These are phyloP conservation scores for Chimonanthus salicifolius DNA, from an alignment of 164 flowering plant genomes.

Conservation along the genomic window DNA sequence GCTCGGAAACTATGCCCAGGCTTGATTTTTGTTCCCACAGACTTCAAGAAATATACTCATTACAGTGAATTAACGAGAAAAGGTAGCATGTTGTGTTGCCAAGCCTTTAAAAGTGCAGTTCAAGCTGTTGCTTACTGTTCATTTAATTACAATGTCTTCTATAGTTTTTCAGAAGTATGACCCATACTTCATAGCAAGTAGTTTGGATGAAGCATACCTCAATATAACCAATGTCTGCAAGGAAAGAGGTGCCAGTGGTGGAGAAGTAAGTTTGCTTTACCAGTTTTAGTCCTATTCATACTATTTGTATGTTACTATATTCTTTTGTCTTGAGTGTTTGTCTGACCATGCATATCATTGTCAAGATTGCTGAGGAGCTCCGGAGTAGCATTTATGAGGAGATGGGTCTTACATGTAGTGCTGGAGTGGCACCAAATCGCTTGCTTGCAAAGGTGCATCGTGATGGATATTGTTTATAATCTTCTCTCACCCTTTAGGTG, in stretches of 20 bases:
- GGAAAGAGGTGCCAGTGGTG: slow-evolving; percentile 49
- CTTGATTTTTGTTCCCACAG: slow-evolving; percentile 72
- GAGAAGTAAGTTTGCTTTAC: slow-evolving; percentile 50
- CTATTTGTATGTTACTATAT: too few relatives aligned
- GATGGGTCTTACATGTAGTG: slow-evolving; percentile 97
- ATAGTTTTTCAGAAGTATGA: slow-evolving; percentile 80
- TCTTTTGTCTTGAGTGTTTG: background rate
- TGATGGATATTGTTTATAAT: background rate
- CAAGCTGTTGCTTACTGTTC: background rate
- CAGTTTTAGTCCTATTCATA: background rate
- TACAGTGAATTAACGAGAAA: slow-evolving; percentile 83
- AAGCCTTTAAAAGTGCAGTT: background rate
- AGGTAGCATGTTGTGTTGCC: slow-evolving; percentile 38
- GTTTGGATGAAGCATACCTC: slow-evolving; percentile 98
- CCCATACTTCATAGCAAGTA: slow-evolving; percentile 73
- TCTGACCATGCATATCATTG: background rate
- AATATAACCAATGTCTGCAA: slow-evolving; percentile 78
- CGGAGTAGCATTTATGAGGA: slow-evolving; percentile 50
- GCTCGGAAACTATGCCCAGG: slow-evolving; percentile 91
- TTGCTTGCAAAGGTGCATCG: slow-evolving; percentile 87
- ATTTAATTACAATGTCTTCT: slow-evolving; percentile 2
- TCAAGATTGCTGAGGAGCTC: slow-evolving; percentile 82
- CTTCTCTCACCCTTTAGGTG: too few relatives aligned
- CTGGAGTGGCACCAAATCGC: slow-evolving; percentile 94
- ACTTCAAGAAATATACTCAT: slow-evolving; percentile 78